phyloP scores from a whole-genome alignment of 257 asterid species.

The Prunella vulgaris region DNA sequence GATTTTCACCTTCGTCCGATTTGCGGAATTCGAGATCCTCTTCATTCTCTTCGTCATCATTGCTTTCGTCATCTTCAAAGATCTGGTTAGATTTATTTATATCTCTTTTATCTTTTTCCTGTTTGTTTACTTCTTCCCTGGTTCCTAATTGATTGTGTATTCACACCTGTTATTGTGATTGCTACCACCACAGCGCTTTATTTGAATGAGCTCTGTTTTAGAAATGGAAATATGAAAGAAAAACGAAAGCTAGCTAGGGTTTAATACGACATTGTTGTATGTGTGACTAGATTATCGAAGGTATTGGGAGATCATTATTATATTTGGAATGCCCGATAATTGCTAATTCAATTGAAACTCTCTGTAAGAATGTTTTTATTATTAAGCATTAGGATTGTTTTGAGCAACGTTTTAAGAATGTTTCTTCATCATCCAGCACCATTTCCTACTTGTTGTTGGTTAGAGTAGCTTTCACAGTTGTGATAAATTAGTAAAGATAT shows the following conservation, averaged over 20 bases:
- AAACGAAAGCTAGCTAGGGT: background rate
- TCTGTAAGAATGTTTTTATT: background rate
- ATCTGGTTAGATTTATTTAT: constrained; percentile 51
- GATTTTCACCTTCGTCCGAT: constrained; percentile 54
- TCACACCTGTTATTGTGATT: background rate
- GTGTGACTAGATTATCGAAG: background rate
- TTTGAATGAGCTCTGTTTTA: background rate
- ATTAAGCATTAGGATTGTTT: background rate
- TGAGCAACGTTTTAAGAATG: background rate
- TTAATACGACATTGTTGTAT: no score
- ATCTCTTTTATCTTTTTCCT: background rate
- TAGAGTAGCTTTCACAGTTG: background rate
- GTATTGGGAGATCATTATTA: background rate
- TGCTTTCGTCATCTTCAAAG: constrained; percentile 72
- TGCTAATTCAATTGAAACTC: background rate
- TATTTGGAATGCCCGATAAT: background rate
- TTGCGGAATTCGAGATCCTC: constrained; percentile 95
- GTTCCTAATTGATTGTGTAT: no score
- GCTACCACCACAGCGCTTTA: background rate
- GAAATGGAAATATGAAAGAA: background rate
- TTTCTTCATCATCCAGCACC: background rate
- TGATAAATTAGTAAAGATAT: background rate
- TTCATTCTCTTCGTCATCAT: constrained; percentile 72
- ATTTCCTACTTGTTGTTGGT: background rate
- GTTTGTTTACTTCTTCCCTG: background rate